phyloP scores from a whole-genome alignment of 345 rosid genomes.

The Pistacia integerrima region DNA sequence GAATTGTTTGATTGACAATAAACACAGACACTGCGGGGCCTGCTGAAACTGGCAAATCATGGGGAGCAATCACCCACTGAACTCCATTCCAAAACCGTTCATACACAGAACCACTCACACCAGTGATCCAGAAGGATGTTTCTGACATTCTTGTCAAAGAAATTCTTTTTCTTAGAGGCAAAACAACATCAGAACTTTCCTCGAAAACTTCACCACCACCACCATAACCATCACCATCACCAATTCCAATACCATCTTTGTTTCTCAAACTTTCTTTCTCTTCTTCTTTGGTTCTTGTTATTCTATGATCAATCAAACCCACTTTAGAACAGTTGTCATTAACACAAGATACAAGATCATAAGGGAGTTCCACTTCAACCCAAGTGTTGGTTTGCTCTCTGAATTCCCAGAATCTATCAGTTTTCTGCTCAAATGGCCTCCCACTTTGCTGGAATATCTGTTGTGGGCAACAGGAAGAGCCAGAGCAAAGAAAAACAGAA shows the following conservation, averaged over 20 bases:
- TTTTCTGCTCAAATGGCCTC: conserved; percentile 53
- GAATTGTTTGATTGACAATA: conserved; percentile 63
- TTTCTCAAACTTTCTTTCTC: conserved; percentile 19
- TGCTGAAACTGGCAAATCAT: conserved; percentile 47
- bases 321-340: conserved; percentile 53
- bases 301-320: conserved; percentile 41
- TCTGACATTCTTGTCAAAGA: conserved; percentile 65
- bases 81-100: conserved; percentile 84
- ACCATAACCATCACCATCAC: too few relatives aligned
- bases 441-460: conserved; percentile 29
- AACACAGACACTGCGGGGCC: conserved; percentile 50
- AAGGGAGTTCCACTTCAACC: conserved; percentile 67
- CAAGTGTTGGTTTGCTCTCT: conserved; percentile 52
- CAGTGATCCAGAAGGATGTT: conserved; percentile 66
- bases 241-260: conserved; percentile 10
- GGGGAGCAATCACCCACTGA: conserved; percentile 74
- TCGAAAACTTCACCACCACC: conserved; percentile 20
- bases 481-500: conserved; percentile 22
- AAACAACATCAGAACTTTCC: conserved; percentile 23
- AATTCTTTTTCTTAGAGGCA: conserved; percentile 58
- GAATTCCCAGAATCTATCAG: conserved; percentile 66
- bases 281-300: conserved; percentile 21
- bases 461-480: conserved; percentile 39
- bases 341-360: conserved; percentile 61
- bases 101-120: conserved; percentile 63